phyloP scores from a whole-genome alignment of 2,329 filamentous ascomycete genomes.

The Fusarium nisikadoi region DNA sequence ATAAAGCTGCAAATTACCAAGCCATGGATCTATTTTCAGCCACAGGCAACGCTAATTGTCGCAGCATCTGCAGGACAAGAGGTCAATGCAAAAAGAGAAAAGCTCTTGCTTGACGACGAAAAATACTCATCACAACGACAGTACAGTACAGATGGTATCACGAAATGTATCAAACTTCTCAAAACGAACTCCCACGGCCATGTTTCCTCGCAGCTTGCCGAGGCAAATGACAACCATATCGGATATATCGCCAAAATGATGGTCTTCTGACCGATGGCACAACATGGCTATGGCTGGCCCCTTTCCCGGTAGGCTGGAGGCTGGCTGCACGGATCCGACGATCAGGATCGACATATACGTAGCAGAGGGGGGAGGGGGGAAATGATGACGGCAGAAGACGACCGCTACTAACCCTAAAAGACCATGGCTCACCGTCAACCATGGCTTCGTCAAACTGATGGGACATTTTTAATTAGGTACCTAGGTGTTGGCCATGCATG shows the following conservation, averaged over 20 bases:
- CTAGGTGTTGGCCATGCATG: constrained; percentile 1
- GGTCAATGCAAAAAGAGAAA: neutral
- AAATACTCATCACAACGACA: neutral
- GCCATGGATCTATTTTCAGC: constrained; percentile 24
- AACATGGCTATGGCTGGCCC: constrained; percentile 8
- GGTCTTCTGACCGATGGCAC: constrained; percentile 33
- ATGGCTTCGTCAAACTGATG: constrained; percentile 1
- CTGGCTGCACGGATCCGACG: constrained; percentile 42
- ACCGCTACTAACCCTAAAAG: constrained; percentile 25
- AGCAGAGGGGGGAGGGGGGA: constrained; percentile 30
- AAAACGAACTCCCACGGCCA: constrained; percentile 1
- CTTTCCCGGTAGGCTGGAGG: constrained; percentile 39
- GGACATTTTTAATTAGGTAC: constrained; percentile 4
- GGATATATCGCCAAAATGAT: constrained; percentile 18
- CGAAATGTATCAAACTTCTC: neutral
- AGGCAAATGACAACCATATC: constrained; percentile 12
- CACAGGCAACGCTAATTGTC: neutral
- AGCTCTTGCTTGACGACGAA: neutral
- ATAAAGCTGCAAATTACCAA: constrained; percentile 14
- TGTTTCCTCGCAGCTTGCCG: constrained; percentile 1
- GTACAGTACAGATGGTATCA: neutral
- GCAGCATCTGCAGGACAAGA: constrained; percentile 1
- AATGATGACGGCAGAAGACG: constrained; percentile 38
- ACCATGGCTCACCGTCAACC: constrained; percentile 34
- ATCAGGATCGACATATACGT: constrained; percentile 42